Percentiles rank a stretch among this genome's conserved stretches.
Conservation (phyloP, 2,329 filamentous ascomycete species). For the Tolypocladium album region DNA sequence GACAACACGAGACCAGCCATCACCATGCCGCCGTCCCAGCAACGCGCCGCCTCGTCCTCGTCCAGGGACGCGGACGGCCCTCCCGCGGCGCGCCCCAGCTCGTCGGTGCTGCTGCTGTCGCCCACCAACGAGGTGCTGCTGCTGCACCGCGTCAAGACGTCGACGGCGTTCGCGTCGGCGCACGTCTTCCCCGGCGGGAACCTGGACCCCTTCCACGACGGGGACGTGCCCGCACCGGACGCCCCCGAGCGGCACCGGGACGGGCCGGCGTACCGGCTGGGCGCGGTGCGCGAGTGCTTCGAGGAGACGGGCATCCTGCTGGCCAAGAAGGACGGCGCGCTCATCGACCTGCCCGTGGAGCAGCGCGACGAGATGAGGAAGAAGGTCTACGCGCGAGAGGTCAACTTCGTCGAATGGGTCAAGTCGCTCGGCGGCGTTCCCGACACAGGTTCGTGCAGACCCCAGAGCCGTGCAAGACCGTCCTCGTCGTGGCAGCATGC, state of each 20-base stretch:
- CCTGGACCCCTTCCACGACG: conserved; percentile 68
- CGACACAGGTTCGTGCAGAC: conserved; percentile 47
- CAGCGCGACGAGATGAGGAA: conserved; percentile 56
- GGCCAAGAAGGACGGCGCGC: conserved; percentile 40
- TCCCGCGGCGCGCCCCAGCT: conserved; percentile 49
- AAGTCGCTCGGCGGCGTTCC: conserved; percentile 42
- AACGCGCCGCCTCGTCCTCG: conserved; percentile 2
- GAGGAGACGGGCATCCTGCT: conserved; percentile 89
- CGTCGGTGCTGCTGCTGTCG: conserved; percentile 76
- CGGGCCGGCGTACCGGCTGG: conserved; percentile 62
- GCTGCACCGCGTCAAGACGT: conserved; percentile 74
- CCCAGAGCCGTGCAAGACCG: too few species aligned
- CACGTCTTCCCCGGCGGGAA: conserved; percentile 95
- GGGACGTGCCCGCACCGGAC: conserved; percentile 33
- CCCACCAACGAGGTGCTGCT: conserved; percentile 80
- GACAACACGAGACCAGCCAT: conserved; percentile 1
- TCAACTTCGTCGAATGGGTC: conserved; percentile 59
- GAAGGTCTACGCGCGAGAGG: conserved; percentile 54
- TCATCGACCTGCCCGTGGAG: conserved; percentile 50
- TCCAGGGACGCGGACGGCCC: conserved; percentile 13
- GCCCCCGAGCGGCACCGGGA: conserved; percentile 56
- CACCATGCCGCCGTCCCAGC: background rate
- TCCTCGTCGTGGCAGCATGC: background rate
- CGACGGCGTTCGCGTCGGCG: conserved; percentile 76
- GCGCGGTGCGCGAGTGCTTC: conserved; percentile 83